phyloP scores from a whole-genome alignment of 192 early-diverging fungal genomes.

The Chytriomyces confervae region DNA sequence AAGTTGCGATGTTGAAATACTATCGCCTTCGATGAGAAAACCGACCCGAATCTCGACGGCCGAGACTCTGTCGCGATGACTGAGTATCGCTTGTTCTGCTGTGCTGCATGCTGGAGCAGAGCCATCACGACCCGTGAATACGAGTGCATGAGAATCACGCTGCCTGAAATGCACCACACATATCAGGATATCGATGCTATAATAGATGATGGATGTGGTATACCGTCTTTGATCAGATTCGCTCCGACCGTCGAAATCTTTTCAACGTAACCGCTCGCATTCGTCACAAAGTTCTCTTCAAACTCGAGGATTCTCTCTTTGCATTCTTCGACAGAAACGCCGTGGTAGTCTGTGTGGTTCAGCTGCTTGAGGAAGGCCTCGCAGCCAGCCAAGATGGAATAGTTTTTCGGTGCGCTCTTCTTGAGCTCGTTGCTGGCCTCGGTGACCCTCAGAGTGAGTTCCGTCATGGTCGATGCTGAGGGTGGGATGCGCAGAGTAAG shows the following conservation, averaged over 20 bases:
- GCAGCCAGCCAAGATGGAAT: constrained; percentile 85
- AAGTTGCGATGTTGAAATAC: too few species aligned
- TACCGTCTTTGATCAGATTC: constrained; percentile 16
- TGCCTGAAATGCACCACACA: background rate
- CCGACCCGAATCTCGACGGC: constrained; percentile 73
- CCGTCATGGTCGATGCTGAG: constrained; percentile 83
- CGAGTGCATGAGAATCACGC: constrained; percentile 87
- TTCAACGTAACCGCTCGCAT: constrained; percentile 72
- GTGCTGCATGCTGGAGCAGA: constrained; percentile 76
- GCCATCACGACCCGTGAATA: constrained; percentile 94
- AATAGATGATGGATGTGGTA: background rate
- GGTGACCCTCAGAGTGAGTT: constrained; percentile 82
- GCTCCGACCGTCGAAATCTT: constrained; percentile 63
- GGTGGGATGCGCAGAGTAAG: background rate
- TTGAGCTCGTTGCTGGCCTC: constrained; percentile 67
- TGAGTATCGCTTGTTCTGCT: constrained; percentile 82
- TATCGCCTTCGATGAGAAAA: background rate
- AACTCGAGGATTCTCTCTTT: constrained; percentile 71
- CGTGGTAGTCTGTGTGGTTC: constrained; percentile 53
- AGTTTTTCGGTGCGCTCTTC: constrained; percentile 71
- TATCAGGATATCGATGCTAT: background rate
- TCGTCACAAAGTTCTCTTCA: constrained; percentile 75
- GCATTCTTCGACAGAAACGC: constrained; percentile 41
- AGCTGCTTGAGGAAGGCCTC: constrained; percentile 57
- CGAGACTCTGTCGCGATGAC: constrained; percentile 93